phyloP scores from a whole-genome alignment of 768 basidiomycete genomes.

The Kwoniella sp. region DNA sequence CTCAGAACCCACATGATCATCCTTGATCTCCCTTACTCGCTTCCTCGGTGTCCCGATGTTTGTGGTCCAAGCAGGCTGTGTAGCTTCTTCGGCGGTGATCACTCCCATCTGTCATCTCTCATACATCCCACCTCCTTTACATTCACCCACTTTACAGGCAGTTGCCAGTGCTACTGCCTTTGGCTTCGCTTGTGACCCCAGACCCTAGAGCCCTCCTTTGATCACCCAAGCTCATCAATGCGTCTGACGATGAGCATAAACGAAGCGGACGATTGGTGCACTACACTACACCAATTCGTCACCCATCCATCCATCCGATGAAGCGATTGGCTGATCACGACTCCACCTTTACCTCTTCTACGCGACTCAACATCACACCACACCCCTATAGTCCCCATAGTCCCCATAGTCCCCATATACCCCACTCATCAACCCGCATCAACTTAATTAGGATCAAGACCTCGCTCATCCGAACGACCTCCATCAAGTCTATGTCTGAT shows the following conservation, averaged over 20 bases:
- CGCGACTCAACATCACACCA: background rate
- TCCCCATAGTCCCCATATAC: too few species aligned
- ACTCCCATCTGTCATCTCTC: background rate
- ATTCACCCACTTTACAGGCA: too few species aligned
- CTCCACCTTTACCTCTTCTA: background rate
- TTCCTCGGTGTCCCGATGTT: background rate
- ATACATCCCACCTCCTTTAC: background rate
- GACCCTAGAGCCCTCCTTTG: background rate
- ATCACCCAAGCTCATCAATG: background rate
- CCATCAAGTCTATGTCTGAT: background rate
- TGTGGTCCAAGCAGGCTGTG: background rate
- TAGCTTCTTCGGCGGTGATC: background rate
- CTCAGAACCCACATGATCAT: background rate
- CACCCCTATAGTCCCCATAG: too few species aligned
- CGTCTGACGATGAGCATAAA: too few species aligned
- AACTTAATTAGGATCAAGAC: too few species aligned
- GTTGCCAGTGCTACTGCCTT: background rate
- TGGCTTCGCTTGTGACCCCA: background rate
- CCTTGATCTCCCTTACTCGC: background rate
- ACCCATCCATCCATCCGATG: too few species aligned
- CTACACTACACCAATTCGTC: too few species aligned
- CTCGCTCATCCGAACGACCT: background rate
- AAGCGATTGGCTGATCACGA: background rate
- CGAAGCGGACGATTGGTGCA: too few species aligned
- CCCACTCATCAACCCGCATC: background rate